Evolutionary conservation across 208 protist species (phyloP), one percentile per base, ranked within the genome.

Genomic region (Lotmaria passim): DNA sequence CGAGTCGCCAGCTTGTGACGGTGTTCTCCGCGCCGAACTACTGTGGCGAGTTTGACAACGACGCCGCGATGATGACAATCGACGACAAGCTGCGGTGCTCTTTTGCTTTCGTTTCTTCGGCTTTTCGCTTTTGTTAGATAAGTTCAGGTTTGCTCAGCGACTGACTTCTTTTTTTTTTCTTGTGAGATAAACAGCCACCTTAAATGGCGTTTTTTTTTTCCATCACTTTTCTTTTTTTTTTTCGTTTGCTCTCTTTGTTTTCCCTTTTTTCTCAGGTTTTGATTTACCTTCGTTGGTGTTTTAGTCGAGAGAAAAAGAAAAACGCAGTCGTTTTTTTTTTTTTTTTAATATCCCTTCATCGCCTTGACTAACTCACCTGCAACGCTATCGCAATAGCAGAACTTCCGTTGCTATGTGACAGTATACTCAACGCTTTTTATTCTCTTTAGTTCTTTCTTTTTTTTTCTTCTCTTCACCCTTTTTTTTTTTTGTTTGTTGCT

Each of bases 11-110:
- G 97, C 89, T 99, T 38, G 97, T 99, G 51, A 99, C 99, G 0
- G 57, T 99, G 15, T 99, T 99, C 87, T 99, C 96, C 8, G 99
- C 99, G 0, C 98, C 98, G 36, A 99, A 99, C 83, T 99, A 99
- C 85, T 99, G 98, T 73, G 98, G 98, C 58, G 93, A 99, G 70
- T 98, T 99, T 66, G 99, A 99, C 77, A 98, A 98, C 26, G 99
- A 98, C 30, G 98, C 98, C 11, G 98, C 99, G 5, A 74, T 95
- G 43, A 89, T 92, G 98, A 58, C 96, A 98, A 92, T 99, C 98
- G 98, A 97, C 72, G 97, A 99, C 46, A 97, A 97, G 48, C 81
- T 99, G 21, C 98, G 98, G 93, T 99, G 98, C 81, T 99, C 97
- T 3, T 99, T 99, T 74, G 84, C 98, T 34, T 90, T 98, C 44